These are phyloP conservation scores for Histomonas meleagridis DNA, from an alignment of 208 protist genomes.

Conservation along the genomic window DNA sequence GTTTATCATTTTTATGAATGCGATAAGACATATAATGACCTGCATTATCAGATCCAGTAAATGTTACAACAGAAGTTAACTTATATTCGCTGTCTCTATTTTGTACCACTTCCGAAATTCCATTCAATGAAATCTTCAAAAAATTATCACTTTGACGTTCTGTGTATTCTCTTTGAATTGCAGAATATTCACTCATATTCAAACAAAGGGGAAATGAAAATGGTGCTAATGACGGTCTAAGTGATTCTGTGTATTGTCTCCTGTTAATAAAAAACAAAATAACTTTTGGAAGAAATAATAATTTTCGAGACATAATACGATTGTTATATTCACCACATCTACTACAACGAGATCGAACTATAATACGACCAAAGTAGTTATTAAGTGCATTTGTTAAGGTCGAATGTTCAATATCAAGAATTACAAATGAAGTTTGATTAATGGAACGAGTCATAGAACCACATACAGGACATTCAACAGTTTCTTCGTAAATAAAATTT, in stretches of 20 bases:
- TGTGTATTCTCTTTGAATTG: not conserved
- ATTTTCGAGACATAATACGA: not conserved
- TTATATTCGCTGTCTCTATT: not conserved
- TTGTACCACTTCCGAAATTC: not conserved
- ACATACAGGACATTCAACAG: not conserved
- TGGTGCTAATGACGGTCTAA: not conserved
- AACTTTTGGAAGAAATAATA: not conserved
- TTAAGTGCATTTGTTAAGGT: not conserved
- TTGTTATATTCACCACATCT: not conserved
- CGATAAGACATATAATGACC: not conserved
- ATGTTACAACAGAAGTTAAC: not conserved
- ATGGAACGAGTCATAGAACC: not conserved
- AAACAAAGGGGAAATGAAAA: not conserved
- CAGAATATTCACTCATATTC: not conserved
- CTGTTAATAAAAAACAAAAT: not conserved
- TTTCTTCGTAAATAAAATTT: not conserved
- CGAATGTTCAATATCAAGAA: not conserved
- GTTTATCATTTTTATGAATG: not conserved
- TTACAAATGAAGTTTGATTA: not conserved
- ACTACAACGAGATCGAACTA: not conserved
- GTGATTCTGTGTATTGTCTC: not conserved
- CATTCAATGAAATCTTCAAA: not conserved
- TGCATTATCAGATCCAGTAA: not conserved
- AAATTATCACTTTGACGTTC: not conserved
- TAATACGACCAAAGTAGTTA: not conserved